phyloP scores from a whole-genome alignment of 1,284 basidiomycete genomes.

The Thelephora terrestris region DNA sequence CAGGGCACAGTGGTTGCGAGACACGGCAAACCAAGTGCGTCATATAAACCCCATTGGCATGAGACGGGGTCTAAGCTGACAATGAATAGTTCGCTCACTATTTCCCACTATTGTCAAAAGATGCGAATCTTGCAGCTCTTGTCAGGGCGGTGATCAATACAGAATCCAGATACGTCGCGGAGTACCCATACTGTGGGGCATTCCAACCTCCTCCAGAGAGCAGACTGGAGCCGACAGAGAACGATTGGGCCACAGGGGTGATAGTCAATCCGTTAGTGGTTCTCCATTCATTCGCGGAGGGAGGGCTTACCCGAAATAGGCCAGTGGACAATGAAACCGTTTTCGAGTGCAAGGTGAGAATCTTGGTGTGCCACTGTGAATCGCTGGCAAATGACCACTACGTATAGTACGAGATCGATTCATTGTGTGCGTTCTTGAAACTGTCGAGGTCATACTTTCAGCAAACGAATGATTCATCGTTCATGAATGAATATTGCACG shows the following conservation, averaged over 20 bases:
- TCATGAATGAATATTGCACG: conserved; percentile 62
- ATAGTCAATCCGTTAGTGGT: conserved; percentile 55
- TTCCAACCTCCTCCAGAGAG: conserved; percentile 72
- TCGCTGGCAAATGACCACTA: not conserved
- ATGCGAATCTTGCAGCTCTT: conserved; percentile 47
- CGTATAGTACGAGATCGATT: conserved; percentile 63
- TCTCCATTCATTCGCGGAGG: not conserved
- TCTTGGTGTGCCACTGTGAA: not conserved
- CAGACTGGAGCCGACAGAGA: conserved; percentile 47
- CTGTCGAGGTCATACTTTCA: conserved; percentile 64
- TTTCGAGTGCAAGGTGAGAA: conserved; percentile 64
- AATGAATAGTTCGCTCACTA: conserved; percentile 54
- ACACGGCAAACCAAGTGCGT: conserved; percentile 63
- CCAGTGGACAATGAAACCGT: conserved; percentile 60
- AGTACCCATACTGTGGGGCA: conserved; percentile 67
- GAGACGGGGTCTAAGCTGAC: conserved; percentile 4
- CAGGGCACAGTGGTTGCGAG: conserved; percentile 63
- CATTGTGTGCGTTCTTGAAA: conserved; percentile 66
- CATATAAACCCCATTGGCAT: not conserved
- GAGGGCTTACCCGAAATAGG: conserved; percentile 22
- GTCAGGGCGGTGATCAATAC: conserved; percentile 71
- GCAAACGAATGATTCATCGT: conserved; percentile 56
- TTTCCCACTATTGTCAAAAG: conserved; percentile 42
- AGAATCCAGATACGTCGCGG: conserved; percentile 61
- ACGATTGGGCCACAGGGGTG: conserved; percentile 56